Base-by-base conservation (phyloP, 306 rosid genomes). In the Dryas octopetala region DNA sequence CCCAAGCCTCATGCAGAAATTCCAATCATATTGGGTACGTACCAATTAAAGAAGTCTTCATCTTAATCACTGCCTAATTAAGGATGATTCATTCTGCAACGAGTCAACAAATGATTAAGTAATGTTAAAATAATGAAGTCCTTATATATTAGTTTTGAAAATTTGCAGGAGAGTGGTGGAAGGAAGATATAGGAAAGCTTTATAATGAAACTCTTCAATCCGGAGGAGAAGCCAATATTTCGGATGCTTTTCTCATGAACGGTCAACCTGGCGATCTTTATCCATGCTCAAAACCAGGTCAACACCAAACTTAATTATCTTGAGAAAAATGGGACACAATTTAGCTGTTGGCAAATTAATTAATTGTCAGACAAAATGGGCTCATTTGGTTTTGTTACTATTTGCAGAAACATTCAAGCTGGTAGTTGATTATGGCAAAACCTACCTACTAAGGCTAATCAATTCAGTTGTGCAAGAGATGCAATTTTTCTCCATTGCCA, bases 11-110 rank as follows among this genome's bases (percentile, higher is more conserved):
- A 75, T 26, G 85, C 72, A 12, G 77, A 87, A 55, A n/a, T 82
- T 9, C 87, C 84, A n/a, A 76, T 88, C 32, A 69, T 86, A 26
- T 80, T 88, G 6, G 90, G 92, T 86, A 82, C 17, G 23, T 9
- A 7, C 6, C 45, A 44, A 4, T 1, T 4, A 11, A 40, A 32
- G 2, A 32, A 32, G 38, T 32, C 38, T 32, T 32, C 2, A 32
- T 32, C 38, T 32, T 32, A 32, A 32, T 32, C 38, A 32, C 38
- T 32, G 38, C 2, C 38, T 32, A 32, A 32, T 32, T 32, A 32
- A 32, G 3, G 38, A 32, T 32, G 38, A 32, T 32, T 32, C 2
- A 32, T 32, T 32, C 38, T 32, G 38, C 38, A 32, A 23, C 23
- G 38, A 32, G 38, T 23, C 23, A 23, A 23, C 23, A 23, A 23